Evolutionary conservation across 495 filamentous ascomycete genomes (phyloP), one percentile per base, ranked within the genome.

Genomic region (Penicillium angulare): DNA sequence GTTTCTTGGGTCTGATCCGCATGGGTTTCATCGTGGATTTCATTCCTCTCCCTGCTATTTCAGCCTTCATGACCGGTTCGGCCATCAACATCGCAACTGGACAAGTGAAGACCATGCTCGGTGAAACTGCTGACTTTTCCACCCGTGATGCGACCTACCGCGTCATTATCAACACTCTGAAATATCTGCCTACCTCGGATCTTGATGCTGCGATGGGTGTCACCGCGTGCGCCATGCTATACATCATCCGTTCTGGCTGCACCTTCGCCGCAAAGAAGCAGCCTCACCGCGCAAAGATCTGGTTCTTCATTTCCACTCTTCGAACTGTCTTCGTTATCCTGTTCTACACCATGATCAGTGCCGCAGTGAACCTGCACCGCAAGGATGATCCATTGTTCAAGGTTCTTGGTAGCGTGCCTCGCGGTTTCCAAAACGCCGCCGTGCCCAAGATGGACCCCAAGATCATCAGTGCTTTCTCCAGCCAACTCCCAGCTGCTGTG

Each of bases 31-130:
- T 99, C 23, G 95, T 97, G 13, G 93, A 98, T 52, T 86, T 97
- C 61, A 98, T 98, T 65, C 86, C 93, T 1, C 80, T 98, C 24
- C 83, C 89, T 1, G 87, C 93, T 1, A 95, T 97, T 44, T 89
- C 88, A 7, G 91, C 93, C 3, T 98, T 95, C 81, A 97, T 99
- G 92, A 97, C 93, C 2, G 93, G 93, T 6, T 96, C 93, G 0
- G 95, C 93, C 21, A 72, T 99, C 67, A 96, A 83, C 61, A 99
- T 99, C 63, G 83, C 83, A 27, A 78, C 84, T 34, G 92, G 93
- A n/a, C 93, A 99, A 71, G 79, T 97, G 23, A 83, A 88, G 1
- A 79, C 79, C 7, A 64, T 99, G 76, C 85, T 99, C 76, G 93
- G 95, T 7, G 88, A 96, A 65, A 82, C 75, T 0, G 82, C 79